These are phyloP conservation scores for Amauroascus niger DNA, from an alignment of 2,329 filamentous ascomycete species.

Conservation along the genomic window DNA sequence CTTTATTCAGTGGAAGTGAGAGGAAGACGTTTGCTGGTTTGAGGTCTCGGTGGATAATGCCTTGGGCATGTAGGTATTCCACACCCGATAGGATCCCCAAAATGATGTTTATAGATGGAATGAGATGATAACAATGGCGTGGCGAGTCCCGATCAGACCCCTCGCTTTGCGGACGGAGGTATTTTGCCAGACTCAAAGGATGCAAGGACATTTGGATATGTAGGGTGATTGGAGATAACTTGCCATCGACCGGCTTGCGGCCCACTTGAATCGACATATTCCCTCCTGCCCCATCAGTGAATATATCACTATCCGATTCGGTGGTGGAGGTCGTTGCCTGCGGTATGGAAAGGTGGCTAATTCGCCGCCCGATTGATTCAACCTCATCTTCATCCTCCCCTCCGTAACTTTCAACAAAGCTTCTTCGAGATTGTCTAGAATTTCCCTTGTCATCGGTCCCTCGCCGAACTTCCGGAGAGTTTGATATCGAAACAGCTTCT, in stretches of 20 bases:
- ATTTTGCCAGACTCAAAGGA: constrained; percentile 52
- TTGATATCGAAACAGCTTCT: constrained; percentile 16
- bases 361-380: constrained; percentile 41
- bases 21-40: constrained; percentile 62
- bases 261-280: constrained; percentile 29
- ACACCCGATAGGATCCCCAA: constrained; percentile 52
- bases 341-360: constrained; percentile 25
- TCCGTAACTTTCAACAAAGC: constrained; percentile 10
- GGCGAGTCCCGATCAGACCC: constrained; percentile 18
- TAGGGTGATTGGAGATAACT: constrained; percentile 39
- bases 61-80: constrained; percentile 52
- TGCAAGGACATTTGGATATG: constrained; percentile 62
- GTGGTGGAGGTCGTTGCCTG: constrained; percentile 28
- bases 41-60: constrained; percentile 56
- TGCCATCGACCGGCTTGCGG: constrained; percentile 21
- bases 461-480: constrained; percentile 13
- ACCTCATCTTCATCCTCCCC: constrained; percentile 37
- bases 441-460: background rate
- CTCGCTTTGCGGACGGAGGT: constrained; percentile 31
- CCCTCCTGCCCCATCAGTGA: constrained; percentile 34
- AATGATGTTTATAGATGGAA: constrained; percentile 49
- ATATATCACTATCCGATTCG: constrained; percentile 32
- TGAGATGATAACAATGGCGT: constrained; percentile 54
- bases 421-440: constrained; percentile 5
- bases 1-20: constrained; percentile 30